Base-by-base conservation (phyloP, 2,329 filamentous ascomycete genomes). In the Fusarium pseudoanthophilum region DNA sequence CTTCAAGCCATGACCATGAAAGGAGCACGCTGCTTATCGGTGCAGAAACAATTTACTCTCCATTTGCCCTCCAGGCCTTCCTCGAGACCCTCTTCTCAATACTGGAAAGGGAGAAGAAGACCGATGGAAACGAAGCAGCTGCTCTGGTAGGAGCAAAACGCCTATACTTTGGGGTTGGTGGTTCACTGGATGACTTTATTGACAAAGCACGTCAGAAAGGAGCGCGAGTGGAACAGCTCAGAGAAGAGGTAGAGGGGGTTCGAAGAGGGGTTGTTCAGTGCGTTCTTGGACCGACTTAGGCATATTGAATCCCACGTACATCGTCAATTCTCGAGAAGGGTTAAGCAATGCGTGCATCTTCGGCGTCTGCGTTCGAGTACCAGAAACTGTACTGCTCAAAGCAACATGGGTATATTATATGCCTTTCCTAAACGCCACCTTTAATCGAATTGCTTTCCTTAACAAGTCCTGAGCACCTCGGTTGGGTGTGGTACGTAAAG, bases 21-120 rank as follows among this genome's bases (percentile, higher is more conserved):
- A 64, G 60, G 30, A 69, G 63, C 34, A 87, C 86, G 20, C 81
- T 93, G 5, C 83, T 95, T 10, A 83, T 96, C 4, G 93, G 91
- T 2, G 92, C 93, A 2, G 93, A 96, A 82, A 96, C 93, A 0
- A 95, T 96, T 49, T 96, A 96, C 82, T 94, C 91, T 5, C 93
- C 92, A 0, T 90, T 91, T 64, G 91, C 92, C 0, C 86, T 95
- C 28, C 83, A 85, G 40, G 87, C 90, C 1, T 96, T 95, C 78
- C 89, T 91, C 2, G 88, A 92, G 43, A 90, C 91, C 9, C 84
- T 95, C 18, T 86, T 92, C 46, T 83, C 83, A 8, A 83, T 93
- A 21, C 82, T 95, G 49, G 79, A 85, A 26, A 82, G 82, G 56
- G 85, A 90, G 56, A 63, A 90, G 56, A 62, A 55, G 8, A 62